These are phyloP conservation scores for Trametes pubescens DNA, from an alignment of 1,284 basidiomycete genomes.

Conservation along the genomic window DNA sequence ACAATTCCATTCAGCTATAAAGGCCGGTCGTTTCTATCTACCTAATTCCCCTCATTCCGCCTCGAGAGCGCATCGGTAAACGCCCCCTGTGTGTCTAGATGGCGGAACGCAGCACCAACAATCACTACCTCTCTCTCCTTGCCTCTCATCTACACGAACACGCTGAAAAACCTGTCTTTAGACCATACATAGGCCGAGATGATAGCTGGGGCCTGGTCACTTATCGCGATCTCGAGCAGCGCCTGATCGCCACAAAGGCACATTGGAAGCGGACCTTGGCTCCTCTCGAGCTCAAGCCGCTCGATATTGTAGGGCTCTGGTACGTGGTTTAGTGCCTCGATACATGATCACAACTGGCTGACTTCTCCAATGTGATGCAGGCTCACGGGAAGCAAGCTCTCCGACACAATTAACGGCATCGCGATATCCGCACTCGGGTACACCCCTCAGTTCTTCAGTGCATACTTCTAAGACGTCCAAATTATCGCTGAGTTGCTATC, in stretches of 20 bases:
- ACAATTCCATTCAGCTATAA: no score
- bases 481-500: constrained; percentile 18
- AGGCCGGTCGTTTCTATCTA: no score
- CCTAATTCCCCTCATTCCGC: no score
- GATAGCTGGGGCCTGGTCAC: constrained; percentile 20
- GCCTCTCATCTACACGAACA: constrained; percentile 11
- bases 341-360: neutral
- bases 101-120: neutral
- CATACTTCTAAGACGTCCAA: constrained; percentile 13
- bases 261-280: constrained; percentile 19
- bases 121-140: constrained; percentile 26
- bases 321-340: neutral
- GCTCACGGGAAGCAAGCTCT: constrained; percentile 25
- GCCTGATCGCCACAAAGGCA: constrained; percentile 6
- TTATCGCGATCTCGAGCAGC: constrained; percentile 15
- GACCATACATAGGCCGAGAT: constrained; percentile 11
- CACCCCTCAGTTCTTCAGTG: constrained; percentile 31
- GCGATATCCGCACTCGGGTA: constrained; percentile 24
- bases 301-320: constrained; percentile 24
- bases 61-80: no score
- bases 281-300: constrained; percentile 2
- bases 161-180: constrained; percentile 11
- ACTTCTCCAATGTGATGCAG: neutral
- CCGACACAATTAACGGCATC: constrained; percentile 24
- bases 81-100: no score